These are phyloP conservation scores for Fusarium coffeatum DNA, from an alignment of 2,329 filamentous ascomycete genomes.

Conservation along the genomic window DNA sequence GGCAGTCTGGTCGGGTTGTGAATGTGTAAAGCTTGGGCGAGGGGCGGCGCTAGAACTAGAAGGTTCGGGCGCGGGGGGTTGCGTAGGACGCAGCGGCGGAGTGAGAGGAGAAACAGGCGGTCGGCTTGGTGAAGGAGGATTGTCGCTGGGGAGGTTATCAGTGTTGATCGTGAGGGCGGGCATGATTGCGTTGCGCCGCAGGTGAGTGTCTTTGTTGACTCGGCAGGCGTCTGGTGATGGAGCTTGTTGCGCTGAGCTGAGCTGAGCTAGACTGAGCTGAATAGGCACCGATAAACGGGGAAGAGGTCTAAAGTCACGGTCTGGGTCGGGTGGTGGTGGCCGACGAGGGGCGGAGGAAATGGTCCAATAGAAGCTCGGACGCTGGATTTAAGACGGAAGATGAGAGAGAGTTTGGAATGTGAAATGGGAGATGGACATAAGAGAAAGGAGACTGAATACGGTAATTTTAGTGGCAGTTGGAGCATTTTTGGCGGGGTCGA, in stretches of 20 bases:
- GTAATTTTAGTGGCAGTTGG: background rate
- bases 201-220: slow-evolving; percentile 13
- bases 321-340: slow-evolving; percentile 5
- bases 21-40: slow-evolving; percentile 59
- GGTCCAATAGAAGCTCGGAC: slow-evolving; percentile 15
- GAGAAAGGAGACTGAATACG: background rate
- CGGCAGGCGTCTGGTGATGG: background rate
- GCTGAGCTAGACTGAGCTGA: background rate
- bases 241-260: slow-evolving; percentile 1
- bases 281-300: slow-evolving; percentile 33
- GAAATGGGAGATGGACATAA: background rate
- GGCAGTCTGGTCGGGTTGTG: slow-evolving; percentile 55
- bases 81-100: slow-evolving; percentile 58
- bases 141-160: slow-evolving; percentile 45
- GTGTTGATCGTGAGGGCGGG: slow-evolving; percentile 50
- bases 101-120: slow-evolving; percentile 68
- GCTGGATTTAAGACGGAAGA: slow-evolving; percentile 2
- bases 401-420: background rate
- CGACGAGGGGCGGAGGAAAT: background rate
- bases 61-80: slow-evolving; percentile 42
- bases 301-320: slow-evolving; percentile 10
- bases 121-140: slow-evolving; percentile 58
- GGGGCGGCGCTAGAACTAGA: slow-evolving; percentile 42
- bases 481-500: slow-evolving; percentile 21
- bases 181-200: slow-evolving; percentile 40